Percentiles rank a stretch among this genome's conserved stretches.
Conservation (phyloP, 202 grass and related monocot species). For the Musa balbisiana region DNA sequence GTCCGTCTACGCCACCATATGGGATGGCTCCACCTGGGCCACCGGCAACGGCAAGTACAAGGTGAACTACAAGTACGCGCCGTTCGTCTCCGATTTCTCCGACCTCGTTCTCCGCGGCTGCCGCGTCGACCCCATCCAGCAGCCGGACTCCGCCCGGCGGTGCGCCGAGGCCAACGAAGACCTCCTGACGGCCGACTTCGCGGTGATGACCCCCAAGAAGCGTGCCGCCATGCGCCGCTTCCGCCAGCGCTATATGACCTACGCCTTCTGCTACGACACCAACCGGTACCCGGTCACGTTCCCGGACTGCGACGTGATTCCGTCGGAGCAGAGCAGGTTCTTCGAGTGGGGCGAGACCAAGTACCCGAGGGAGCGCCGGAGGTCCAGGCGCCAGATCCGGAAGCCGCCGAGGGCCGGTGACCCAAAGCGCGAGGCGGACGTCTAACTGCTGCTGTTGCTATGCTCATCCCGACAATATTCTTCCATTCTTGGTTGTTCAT, state of each 20-base stretch:
- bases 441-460: neutral
- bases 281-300: conserved; percentile 2
- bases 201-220: conserved; percentile 9
- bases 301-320: conserved; percentile 10
- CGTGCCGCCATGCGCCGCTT: conserved; percentile 17
- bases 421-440: neutral
- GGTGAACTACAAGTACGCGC: conserved; percentile 13
- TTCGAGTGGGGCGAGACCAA: neutral
- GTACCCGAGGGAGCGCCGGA: neutral
- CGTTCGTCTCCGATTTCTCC: conserved; percentile 12
- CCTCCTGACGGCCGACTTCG: neutral
- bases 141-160: neutral
- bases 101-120: conserved; percentile 18
- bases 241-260: conserved; percentile 19
- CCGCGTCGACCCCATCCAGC: conserved; percentile 14
- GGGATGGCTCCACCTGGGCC: conserved; percentile 15
- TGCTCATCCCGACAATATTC: too few relatives aligned
- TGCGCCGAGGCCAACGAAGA: neutral
- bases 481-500: too few relatives aligned
- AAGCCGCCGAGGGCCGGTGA: neutral
- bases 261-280: conserved; percentile 12
- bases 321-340: conserved; percentile 12
- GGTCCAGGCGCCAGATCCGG: conserved; percentile 6
- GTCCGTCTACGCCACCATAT: conserved; percentile 21
- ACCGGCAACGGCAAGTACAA: conserved; percentile 13